A percentile compares a stretch with the other conserved stretches of the same genome.
Evolutionary conservation across 1,139 yeast genomes (phyloP).

Genomic region (Candida sp.): DNA sequence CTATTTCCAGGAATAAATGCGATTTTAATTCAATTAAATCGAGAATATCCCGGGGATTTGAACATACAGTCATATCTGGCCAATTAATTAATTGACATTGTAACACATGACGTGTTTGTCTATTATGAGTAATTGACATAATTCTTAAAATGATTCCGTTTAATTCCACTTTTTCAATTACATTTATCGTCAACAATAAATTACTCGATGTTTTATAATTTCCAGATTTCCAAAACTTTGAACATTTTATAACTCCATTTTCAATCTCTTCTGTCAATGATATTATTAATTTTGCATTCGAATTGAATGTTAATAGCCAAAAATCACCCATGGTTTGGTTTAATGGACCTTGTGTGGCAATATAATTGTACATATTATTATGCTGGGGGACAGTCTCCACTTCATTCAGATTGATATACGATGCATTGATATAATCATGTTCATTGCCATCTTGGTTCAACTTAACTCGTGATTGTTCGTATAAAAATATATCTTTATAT

Average conservation of each 20-base stretch:
- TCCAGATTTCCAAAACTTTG: slow-evolving; percentile 53
- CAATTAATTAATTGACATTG: slow-evolving; percentile 51
- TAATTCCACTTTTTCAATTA: slow-evolving; percentile 15
- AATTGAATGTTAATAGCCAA: slow-evolving; percentile 65
- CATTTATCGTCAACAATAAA: slow-evolving; percentile 24
- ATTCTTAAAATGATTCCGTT: slow-evolving; percentile 29
- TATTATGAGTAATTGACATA: slow-evolving; percentile 27
- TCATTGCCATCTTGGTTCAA: slow-evolving; percentile 20
- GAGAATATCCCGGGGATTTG: slow-evolving; percentile 38
- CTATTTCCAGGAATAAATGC: slow-evolving; percentile 17
- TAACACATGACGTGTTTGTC: slow-evolving; percentile 27
- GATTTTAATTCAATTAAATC: slow-evolving; percentile 39
- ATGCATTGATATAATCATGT: slow-evolving; percentile 53
- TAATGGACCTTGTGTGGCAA: slow-evolving; percentile 88
- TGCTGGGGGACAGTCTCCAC: not conserved
- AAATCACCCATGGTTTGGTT: slow-evolving; percentile 75
- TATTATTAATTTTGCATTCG: slow-evolving; percentile 36
- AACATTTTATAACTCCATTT: slow-evolving; percentile 52
- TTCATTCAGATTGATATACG: slow-evolving; percentile 33
- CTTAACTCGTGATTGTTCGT: slow-evolving; percentile 74
- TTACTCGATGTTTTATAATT: slow-evolving; percentile 36
- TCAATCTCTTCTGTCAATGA: slow-evolving; percentile 53
- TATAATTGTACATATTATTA: slow-evolving; percentile 36
- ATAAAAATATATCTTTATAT: slow-evolving; percentile 80
- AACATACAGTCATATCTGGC: slow-evolving; percentile 50